Evolutionary conservation across 805 yeast species (phyloP).

Genomic region (Ogataea pilisensis): DNA sequence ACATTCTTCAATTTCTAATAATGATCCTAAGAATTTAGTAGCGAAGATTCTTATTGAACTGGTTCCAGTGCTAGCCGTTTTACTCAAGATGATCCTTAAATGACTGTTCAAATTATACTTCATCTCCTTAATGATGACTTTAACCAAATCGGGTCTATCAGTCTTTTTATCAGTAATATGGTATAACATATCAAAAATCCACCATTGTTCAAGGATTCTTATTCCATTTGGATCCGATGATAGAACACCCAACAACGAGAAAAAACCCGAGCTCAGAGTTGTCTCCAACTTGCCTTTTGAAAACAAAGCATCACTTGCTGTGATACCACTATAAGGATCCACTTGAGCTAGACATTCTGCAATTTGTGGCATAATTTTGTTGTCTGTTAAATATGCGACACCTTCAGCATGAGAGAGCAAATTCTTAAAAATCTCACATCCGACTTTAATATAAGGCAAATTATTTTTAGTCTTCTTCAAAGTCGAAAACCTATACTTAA

Average conservation of each 20-base stretch:
- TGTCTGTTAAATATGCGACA: slow-evolving; percentile 56
- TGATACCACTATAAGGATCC: slow-evolving; percentile 74
- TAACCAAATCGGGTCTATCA: slow-evolving; percentile 52
- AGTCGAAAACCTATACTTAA: slow-evolving; percentile 73
- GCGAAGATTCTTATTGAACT: slow-evolving; percentile 50
- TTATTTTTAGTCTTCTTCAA: slow-evolving; percentile 47
- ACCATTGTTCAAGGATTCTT: slow-evolving; percentile 72
- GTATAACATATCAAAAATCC: slow-evolving; percentile 74
- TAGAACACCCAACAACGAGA: slow-evolving; percentile 72
- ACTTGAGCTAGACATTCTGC: slow-evolving; percentile 86
- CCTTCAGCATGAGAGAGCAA: slow-evolving; percentile 65
- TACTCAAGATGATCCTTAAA: slow-evolving; percentile 59
- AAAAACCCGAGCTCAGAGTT: slow-evolving; percentile 73
- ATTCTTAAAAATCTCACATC: slow-evolving; percentile 68
- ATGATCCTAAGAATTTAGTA: slow-evolving; percentile 45
- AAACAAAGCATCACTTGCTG: slow-evolving; percentile 70
- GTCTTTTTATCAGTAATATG: slow-evolving; percentile 57
- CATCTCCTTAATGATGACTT: slow-evolving; percentile 55
- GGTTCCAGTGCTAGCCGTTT: slow-evolving; percentile 57
- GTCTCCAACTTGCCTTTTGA: slow-evolving; percentile 53
- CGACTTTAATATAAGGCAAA: slow-evolving; percentile 61
- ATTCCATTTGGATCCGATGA: slow-evolving; percentile 60
- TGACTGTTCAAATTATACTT: slow-evolving; percentile 56
- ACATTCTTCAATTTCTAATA: slow-evolving; percentile 33
- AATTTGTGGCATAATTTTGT: slow-evolving; percentile 80